Evolutionary conservation across 1,284 basidiomycete genomes (phyloP).

Genomic region (Vanrija pseudolonga): DNA sequence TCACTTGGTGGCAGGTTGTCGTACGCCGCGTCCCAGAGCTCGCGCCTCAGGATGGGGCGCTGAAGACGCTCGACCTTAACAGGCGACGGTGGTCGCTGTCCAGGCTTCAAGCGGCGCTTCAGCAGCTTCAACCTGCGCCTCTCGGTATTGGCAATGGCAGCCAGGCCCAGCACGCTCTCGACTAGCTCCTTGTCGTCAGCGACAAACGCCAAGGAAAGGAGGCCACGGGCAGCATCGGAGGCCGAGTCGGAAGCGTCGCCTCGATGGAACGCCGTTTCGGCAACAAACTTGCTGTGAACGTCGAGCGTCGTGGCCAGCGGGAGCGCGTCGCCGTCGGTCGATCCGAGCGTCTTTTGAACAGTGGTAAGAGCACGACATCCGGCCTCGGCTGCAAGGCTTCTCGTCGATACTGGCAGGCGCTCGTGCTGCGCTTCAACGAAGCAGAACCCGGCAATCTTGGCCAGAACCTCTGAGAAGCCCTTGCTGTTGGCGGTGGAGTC

Average conservation of each 20-base stretch:
- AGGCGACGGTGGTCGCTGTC: constrained; percentile 7
- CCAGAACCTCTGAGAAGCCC: constrained; percentile 64
- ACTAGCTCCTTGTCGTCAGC: constrained; percentile 41
- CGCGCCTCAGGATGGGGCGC: constrained; percentile 51
- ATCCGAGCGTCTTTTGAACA: constrained; percentile 12
- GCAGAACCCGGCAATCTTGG: constrained; percentile 64
- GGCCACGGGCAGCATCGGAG: constrained; percentile 34
- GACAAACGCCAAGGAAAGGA: constrained; percentile 44
- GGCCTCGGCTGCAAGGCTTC: constrained; percentile 59
- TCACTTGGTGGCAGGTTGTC: constrained; percentile 59
- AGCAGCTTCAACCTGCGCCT: constrained; percentile 14
- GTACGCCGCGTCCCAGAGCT: constrained; percentile 68
- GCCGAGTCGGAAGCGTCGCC: constrained; percentile 17
- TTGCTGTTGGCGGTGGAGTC: constrained; percentile 44
- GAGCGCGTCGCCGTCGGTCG: constrained; percentile 4
- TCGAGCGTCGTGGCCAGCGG: constrained; percentile 37
- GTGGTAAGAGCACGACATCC: constrained; percentile 49
- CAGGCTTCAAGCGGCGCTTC: constrained; percentile 9
- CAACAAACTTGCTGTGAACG: constrained; percentile 52
- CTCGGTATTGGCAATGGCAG: constrained; percentile 27
- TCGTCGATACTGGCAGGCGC: constrained; percentile 56
- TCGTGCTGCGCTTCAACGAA: constrained; percentile 75
- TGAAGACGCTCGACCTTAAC: constrained; percentile 26
- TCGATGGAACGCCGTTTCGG: constrained; percentile 58
- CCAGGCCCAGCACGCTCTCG: constrained; percentile 32